Percentiles rank a stretch among this genome's conserved stretches.
Evolutionary conservation across 495 filamentous ascomycete genomes (phyloP).

Genomic region (Glarea lozoyensis): DNA sequence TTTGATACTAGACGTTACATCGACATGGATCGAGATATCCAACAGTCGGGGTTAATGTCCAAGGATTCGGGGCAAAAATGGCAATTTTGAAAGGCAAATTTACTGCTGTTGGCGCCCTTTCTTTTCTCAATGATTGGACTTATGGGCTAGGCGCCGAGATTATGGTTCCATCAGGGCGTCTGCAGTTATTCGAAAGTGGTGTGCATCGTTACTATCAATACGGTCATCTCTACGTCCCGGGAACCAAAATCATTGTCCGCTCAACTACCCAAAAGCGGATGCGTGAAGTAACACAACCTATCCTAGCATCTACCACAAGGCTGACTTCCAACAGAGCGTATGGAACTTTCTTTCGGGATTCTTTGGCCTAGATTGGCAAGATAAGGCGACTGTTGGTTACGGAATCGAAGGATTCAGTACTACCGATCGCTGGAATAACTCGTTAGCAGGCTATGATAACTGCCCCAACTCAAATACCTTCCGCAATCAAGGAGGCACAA

Average conservation of each 20-base stretch:
- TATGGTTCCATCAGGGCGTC: constrained; percentile 60
- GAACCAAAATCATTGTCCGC: constrained; percentile 52
- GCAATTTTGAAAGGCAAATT: constrained; percentile 48
- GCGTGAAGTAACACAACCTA: constrained; percentile 60
- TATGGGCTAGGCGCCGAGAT: constrained; percentile 69
- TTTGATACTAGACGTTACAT: constrained; percentile 56
- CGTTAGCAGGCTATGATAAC: constrained; percentile 40
- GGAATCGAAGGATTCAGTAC: constrained; percentile 25
- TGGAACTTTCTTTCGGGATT: constrained; percentile 65
- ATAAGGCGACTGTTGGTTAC: constrained; percentile 28
- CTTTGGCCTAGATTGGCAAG: constrained; percentile 46
- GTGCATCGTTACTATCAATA: constrained; percentile 54
- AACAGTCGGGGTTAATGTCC: constrained; percentile 46
- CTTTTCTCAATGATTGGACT: constrained; percentile 58
- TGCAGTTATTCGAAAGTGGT: constrained; percentile 66
- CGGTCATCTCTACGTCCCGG: constrained; percentile 47
- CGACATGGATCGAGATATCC: constrained; percentile 78
- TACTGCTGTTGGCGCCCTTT: constrained; percentile 43
- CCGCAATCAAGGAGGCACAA: constrained; percentile 55
- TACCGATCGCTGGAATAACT: constrained; percentile 29
- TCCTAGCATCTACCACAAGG: neutral
- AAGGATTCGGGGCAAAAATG: constrained; percentile 50
- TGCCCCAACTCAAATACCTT: constrained; percentile 50
- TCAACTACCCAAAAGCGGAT: constrained; percentile 50
- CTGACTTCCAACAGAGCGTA: constrained; percentile 61